A percentile compares a stretch with the other conserved stretches of the same genome.
These are phyloP conservation scores for Pneumocystis jirovecii DNA, from an alignment of 1,139 yeast genomes.

Conservation along the genomic window DNA sequence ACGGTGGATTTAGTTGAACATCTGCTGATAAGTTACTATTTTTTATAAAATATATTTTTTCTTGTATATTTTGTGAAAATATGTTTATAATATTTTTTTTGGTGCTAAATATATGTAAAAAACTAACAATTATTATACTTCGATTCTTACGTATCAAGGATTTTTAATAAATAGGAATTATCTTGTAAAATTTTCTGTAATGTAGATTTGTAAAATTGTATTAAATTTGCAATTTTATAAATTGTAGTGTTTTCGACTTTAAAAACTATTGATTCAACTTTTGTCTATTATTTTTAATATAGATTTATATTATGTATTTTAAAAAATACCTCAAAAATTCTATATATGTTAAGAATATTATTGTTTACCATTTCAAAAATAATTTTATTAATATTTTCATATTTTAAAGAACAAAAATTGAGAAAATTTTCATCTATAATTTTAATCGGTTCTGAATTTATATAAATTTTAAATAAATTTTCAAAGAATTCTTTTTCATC, in stretches of 20 bases:
- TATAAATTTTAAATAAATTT: constrained; percentile 29
- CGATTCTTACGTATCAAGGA: constrained; percentile 9
- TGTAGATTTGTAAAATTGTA: constrained; percentile 58
- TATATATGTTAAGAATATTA: constrained; percentile 1
- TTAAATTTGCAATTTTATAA: constrained; percentile 44
- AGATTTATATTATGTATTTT: constrained; percentile 3
- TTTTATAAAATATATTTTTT: not conserved
- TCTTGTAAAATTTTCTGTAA: constrained; percentile 32
- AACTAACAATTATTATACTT: not conserved
- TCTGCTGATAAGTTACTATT: not conserved
- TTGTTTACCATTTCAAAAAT: not conserved
- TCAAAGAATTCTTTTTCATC: constrained; percentile 70
- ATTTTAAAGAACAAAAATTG: not conserved
- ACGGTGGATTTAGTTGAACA: not conserved
- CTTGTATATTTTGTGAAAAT: not conserved
- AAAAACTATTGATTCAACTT: constrained; percentile 55
- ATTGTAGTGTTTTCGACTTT: constrained; percentile 47
- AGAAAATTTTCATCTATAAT: not conserved
- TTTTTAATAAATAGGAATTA: constrained; percentile 9
- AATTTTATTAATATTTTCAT: not conserved
- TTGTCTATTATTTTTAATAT: constrained; percentile 11
- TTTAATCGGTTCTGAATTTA: not conserved
- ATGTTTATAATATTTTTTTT: not conserved
- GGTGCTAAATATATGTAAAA: not conserved
- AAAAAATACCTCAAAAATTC: constrained; percentile 4